phyloP scores from a whole-genome alignment of 169 alveolate genomes.

The Perkinsus marinus region DNA sequence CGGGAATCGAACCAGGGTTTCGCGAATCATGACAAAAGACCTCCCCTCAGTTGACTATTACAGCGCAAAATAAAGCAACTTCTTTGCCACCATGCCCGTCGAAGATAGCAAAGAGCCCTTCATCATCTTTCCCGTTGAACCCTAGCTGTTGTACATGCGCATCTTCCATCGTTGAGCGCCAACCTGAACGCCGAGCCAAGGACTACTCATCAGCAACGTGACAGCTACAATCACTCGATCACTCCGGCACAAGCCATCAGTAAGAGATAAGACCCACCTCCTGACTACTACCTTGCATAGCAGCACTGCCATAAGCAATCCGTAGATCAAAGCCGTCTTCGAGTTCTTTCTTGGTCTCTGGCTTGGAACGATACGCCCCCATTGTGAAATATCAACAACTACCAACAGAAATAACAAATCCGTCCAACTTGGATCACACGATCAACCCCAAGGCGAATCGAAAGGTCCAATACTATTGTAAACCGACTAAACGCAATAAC shows the following conservation, averaged over 20 bases:
- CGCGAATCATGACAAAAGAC: background rate
- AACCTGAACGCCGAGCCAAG: background rate
- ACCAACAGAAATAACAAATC: background rate
- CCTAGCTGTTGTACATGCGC: background rate
- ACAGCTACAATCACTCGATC: background rate
- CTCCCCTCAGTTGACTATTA: background rate
- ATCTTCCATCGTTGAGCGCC: background rate
- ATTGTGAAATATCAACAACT: background rate
- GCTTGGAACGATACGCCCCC: background rate
- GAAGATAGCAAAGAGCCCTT: background rate
- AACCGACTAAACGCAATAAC: no score
- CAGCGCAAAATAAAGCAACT: background rate
- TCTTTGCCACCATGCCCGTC: background rate
- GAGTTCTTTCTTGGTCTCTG: background rate
- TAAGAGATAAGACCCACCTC: no score
- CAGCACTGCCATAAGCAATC: background rate
- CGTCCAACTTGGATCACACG: no score
- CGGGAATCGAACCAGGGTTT: background rate
- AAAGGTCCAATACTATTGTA: no score
- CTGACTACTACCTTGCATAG: background rate
- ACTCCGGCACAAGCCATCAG: no score
- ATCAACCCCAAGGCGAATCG: no score
- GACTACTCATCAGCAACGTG: background rate
- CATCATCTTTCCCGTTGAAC: background rate
- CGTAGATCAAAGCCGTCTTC: background rate